These are phyloP conservation scores for Miamiensis avidus DNA, from an alignment of 169 alveolate genomes.

Conservation along the genomic window DNA sequence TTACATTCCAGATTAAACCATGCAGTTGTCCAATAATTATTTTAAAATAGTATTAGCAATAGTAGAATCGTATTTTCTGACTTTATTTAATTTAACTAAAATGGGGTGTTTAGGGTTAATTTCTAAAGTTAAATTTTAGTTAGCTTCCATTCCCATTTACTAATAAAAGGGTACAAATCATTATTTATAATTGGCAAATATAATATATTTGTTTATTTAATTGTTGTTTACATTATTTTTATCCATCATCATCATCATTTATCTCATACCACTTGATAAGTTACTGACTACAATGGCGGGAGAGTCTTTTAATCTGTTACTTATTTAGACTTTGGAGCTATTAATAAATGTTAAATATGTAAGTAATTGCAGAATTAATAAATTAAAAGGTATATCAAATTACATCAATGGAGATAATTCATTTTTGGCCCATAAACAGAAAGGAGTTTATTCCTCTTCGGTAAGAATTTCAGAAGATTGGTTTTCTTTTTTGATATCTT, in stretches of 20 bases:
- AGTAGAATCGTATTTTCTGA: slow-evolving; percentile 60
- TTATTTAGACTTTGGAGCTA: slow-evolving; percentile 51
- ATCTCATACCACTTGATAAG: slow-evolving; percentile 69
- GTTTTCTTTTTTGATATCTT: slow-evolving; percentile 20
- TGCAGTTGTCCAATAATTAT: slow-evolving; percentile 56
- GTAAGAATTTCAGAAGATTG: slow-evolving; percentile 22
- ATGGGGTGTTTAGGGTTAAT: slow-evolving; percentile 67
- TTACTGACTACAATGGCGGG: slow-evolving; percentile 69
- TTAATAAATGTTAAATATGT: too few species aligned
- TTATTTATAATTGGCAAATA: not conserved
- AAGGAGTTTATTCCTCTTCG: slow-evolving; percentile 63
- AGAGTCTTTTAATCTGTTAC: slow-evolving; percentile 58
- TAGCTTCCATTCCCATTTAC: not conserved
- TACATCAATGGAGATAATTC: slow-evolving; percentile 54
- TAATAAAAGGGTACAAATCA: too few species aligned
- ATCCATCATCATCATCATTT: slow-evolving; percentile 68
- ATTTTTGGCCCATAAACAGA: slow-evolving; percentile 71
- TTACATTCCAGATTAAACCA: slow-evolving; percentile 58
- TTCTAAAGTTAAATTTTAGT: slow-evolving; percentile 61
- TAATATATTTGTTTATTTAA: not conserved
- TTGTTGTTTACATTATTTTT: slow-evolving; percentile 21
- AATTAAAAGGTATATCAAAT: too few species aligned
- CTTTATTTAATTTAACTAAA: slow-evolving; percentile 58
- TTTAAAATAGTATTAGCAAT: slow-evolving; percentile 47
- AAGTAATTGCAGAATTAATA: not conserved